These are phyloP conservation scores for Apiospora koreana DNA, from an alignment of 2,329 filamentous ascomycete genomes.

Conservation along the genomic window DNA sequence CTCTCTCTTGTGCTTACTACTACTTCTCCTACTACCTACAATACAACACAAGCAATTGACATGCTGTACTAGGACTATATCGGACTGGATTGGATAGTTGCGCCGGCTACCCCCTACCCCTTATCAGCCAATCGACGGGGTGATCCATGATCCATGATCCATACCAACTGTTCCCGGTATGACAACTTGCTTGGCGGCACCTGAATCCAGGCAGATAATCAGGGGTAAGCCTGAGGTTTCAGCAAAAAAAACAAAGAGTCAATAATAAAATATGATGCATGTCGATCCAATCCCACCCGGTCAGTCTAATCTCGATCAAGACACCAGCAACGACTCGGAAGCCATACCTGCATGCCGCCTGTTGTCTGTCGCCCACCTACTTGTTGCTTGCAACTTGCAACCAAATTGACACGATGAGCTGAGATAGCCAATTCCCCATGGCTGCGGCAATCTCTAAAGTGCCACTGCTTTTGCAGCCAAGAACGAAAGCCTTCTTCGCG, in stretches of 20 bases:
- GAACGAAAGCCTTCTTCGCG: neutral
- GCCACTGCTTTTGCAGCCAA: conserved; percentile 1
- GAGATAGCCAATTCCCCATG: neutral
- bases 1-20: too few species aligned
- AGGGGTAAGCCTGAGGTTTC: neutral
- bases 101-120: neutral
- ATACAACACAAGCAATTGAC: too few species aligned
- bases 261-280: neutral
- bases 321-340: neutral
- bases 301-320: neutral
- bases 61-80: neutral
- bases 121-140: neutral
- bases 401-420: neutral
- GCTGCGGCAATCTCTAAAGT: conserved; percentile 3
- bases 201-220: neutral
- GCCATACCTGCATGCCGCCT: neutral
- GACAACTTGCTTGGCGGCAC: neutral
- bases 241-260: neutral
- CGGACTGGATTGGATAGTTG: neutral
- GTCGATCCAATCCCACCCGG: neutral
- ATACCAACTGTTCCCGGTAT: neutral
- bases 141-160: neutral
- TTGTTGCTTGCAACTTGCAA: neutral
- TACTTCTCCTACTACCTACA: too few species aligned
- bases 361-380: neutral